phyloP scores from a whole-genome alignment of 305 asterid species.

The Rubia balearica region DNA sequence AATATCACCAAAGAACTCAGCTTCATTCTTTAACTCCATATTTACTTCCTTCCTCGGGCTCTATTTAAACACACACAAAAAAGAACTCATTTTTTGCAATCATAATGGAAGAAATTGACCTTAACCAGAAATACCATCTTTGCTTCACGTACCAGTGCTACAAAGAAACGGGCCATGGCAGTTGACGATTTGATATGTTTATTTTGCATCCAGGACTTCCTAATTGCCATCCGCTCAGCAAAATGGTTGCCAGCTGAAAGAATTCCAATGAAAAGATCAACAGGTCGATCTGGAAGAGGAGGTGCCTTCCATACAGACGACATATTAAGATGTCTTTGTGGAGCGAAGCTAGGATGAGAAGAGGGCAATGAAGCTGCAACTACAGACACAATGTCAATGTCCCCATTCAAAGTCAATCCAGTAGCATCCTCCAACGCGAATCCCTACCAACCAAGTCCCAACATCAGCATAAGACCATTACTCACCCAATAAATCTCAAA shows the following conservation, averaged over 20 bases:
- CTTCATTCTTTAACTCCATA: conserved; percentile 65
- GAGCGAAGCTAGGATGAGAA: conserved; percentile 30
- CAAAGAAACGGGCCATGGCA: conserved; percentile 27
- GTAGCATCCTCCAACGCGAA: conserved; percentile 31
- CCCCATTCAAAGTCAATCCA: conserved; percentile 29
- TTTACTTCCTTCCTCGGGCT: conserved; percentile 64
- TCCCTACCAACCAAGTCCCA: conserved; percentile 16
- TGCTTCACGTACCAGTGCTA: conserved; percentile 21
- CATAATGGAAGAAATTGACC: neutral
- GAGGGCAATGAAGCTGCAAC: conserved; percentile 33
- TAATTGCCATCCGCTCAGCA: conserved; percentile 31
- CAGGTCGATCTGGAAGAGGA: conserved; percentile 22
- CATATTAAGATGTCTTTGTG: conserved; percentile 29
- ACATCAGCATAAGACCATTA: neutral
- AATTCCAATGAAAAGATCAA: conserved; percentile 27
- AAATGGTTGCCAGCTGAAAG: conserved; percentile 31
- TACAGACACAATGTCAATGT: conserved; percentile 21
- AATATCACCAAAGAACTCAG: conserved; percentile 70
- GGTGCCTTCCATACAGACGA: conserved; percentile 28
- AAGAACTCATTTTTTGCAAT: conserved; percentile 5
- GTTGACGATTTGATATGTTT: conserved; percentile 18
- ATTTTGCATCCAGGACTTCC: conserved; percentile 31
- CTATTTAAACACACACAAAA: conserved; percentile 29
- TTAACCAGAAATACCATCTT: neutral
- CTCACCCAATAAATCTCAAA: conserved; percentile 1